Evolutionary conservation across 176 grass and related monocot species (phyloP), one percentile per base, ranked within the genome.

Genomic region (Aegilops bicornis): DNA sequence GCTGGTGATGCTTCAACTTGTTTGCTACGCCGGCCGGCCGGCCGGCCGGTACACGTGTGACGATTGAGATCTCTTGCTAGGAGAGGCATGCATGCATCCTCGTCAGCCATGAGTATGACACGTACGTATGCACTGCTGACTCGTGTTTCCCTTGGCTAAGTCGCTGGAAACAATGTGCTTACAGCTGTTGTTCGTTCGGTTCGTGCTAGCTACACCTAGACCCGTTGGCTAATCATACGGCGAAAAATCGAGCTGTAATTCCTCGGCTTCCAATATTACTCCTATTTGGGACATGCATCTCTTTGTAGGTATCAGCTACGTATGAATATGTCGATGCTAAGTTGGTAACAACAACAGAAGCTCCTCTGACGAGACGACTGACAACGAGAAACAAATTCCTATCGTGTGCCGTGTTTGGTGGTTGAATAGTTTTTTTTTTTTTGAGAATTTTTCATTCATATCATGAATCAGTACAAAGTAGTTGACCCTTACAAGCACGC

Each of bases 121-220:
- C 20, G 20, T 23, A 32, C 27, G 52, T 20, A 20, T 20, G 52
- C 17, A 43, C 40, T 43, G 40, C 40, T 43, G 40, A 7, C 17
- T 20, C 6, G 52, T 56, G 16, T 43, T 11, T 43, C 10, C 10
- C 9, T n/a, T 23, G 29, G 43, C 31, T 59, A 31, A 85, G 24
- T 12, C 32, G 87, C 60, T 69, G 77, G 60, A 76, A 22, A 73
- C 15, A 77, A 77, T 62, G 78, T 89, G 78, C n/a, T 81, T 39
- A 73, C 65, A 79, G 81, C 83, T 47, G 20, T 37, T 59, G 12
- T 32, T 83, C 70, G 63, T 68, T 81, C 76, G 83, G 35, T 79
- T 81, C 35, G 13, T 29, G 77, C 43, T 47, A 13, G 43, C 43
- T 47, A 47, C 3, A 7, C 36, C 42, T 24, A 35, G 76, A 65